These are phyloP conservation scores for Gastrolobium villosum DNA, from an alignment of 306 rosid species.

Conservation along the genomic window DNA sequence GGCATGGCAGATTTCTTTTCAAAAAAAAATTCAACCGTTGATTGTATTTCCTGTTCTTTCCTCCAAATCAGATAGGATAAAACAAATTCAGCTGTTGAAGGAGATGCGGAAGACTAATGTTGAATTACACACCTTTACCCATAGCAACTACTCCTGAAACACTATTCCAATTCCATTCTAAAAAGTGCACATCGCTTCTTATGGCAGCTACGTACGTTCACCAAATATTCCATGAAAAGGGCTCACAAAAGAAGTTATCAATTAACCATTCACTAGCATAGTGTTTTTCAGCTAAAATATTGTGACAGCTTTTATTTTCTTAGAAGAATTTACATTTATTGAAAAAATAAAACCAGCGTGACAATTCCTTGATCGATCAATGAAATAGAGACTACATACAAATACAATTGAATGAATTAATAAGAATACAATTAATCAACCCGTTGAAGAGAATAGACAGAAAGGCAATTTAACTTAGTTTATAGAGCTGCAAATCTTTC, in stretches of 20 bases:
- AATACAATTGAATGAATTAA: slow-evolving; percentile 13
- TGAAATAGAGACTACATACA: neutral
- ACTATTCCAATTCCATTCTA: neutral
- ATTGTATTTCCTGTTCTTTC: slow-evolving; percentile 33
- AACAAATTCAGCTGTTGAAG: slow-evolving; percentile 25
- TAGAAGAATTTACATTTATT: no score
- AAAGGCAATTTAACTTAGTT: slow-evolving; percentile 35
- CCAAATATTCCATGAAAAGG: no score
- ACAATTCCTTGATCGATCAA: slow-evolving; percentile 3
- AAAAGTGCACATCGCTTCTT: slow-evolving; percentile 35
- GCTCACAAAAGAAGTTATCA: no score
- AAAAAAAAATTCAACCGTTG: slow-evolving; percentile 17
- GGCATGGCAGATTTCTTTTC: slow-evolving; percentile 45
- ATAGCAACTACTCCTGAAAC: no score
- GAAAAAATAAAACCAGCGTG: neutral
- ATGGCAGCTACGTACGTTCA: slow-evolving; percentile 38
- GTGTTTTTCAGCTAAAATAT: no score
- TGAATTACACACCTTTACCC: neutral
- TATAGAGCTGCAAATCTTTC: slow-evolving; percentile 43
- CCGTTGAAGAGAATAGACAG: neutral
- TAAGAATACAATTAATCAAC: neutral
- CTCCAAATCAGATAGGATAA: slow-evolving; percentile 35
- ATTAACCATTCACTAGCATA: no score
- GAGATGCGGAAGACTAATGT: neutral
- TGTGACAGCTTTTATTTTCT: no score